Evolutionary conservation across 2,329 filamentous ascomycete species (phyloP).

Genomic region (Microcera coccophila): DNA sequence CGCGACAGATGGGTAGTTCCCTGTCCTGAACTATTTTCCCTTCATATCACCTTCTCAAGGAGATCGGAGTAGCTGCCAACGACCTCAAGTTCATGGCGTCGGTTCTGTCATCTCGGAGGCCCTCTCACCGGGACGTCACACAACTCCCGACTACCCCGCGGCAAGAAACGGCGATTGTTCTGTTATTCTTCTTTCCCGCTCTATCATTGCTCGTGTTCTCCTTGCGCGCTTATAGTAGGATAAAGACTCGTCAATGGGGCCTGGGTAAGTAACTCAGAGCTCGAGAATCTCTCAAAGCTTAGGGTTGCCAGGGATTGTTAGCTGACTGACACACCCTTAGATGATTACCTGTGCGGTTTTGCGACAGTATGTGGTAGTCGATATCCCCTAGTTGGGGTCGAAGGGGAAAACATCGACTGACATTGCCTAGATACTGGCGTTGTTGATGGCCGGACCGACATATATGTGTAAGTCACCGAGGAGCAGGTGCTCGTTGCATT

Average conservation of each 20-base stretch:
- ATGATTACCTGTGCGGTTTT: conserved; percentile 27
- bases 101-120: conserved; percentile 10
- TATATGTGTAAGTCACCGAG: conserved; percentile 17
- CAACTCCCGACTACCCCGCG: conserved; percentile 32
- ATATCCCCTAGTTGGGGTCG: conserved; percentile 15
- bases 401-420: conserved; percentile 7
- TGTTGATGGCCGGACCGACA: conserved; percentile 15
- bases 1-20: not conserved
- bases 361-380: too few relatives aligned
- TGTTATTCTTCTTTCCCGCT: conserved; percentile 32
- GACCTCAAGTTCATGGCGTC: conserved; percentile 7
- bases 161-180: conserved; percentile 27
- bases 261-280: conserved; percentile 19
- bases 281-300: not conserved
- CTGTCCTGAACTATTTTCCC: not conserved
- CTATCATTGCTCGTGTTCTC: conserved; percentile 26
- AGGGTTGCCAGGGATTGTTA: not conserved
- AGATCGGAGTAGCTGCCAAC: not conserved
- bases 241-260: conserved; percentile 27
- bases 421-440: conserved; percentile 11
- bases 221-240: conserved; percentile 27
- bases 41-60: not conserved
- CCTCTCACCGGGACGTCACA: conserved; percentile 22
- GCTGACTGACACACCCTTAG: conserved; percentile 10
- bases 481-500: too few relatives aligned